Conservation (phyloP, 257 asterid species). For the Scutellaria barbata region DNA sequence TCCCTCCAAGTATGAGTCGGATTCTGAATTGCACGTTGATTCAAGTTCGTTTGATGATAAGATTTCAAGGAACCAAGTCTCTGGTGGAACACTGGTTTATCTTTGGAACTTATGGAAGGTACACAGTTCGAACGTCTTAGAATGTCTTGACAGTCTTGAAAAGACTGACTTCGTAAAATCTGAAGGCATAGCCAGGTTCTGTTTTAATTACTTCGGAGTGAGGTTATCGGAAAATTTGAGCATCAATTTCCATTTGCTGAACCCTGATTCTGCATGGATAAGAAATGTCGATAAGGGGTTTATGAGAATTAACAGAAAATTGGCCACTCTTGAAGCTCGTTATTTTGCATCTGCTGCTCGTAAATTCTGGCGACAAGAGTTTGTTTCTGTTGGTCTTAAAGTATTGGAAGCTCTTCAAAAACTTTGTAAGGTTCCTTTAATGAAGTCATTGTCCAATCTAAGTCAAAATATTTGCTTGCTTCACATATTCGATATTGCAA, state of each 20-base stretch:
- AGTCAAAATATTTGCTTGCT: constrained; percentile 44
- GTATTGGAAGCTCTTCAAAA: constrained; percentile 50
- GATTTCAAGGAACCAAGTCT: constrained; percentile 40
- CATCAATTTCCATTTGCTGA: constrained; percentile 41
- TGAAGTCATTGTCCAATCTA: constrained; percentile 27
- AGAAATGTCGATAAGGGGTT: constrained; percentile 37
- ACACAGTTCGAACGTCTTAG: constrained; percentile 33
- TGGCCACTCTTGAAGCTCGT: constrained; percentile 41
- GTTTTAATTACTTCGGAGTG: constrained; percentile 61
- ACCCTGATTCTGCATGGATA: constrained; percentile 62
- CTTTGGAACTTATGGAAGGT: constrained; percentile 55
- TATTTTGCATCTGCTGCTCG: constrained; percentile 51
- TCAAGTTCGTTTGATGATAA: constrained; percentile 32
- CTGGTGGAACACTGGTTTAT: constrained; percentile 47
- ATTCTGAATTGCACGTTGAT: constrained; percentile 34
- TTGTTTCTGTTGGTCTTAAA: constrained; percentile 45
- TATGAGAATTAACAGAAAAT: constrained; percentile 27
- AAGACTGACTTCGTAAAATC: neutral
- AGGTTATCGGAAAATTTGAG: constrained; percentile 32
- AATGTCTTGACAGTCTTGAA: constrained; percentile 44
- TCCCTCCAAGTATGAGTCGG: constrained; percentile 43
- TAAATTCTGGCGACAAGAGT: constrained; percentile 48
- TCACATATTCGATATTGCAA: constrained; percentile 42
- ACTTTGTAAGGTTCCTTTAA: constrained; percentile 27
- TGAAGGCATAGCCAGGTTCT: constrained; percentile 35